phyloP scores from a whole-genome alignment of 192 early-diverging fungal species.

The Gonapodya prolifera region DNA sequence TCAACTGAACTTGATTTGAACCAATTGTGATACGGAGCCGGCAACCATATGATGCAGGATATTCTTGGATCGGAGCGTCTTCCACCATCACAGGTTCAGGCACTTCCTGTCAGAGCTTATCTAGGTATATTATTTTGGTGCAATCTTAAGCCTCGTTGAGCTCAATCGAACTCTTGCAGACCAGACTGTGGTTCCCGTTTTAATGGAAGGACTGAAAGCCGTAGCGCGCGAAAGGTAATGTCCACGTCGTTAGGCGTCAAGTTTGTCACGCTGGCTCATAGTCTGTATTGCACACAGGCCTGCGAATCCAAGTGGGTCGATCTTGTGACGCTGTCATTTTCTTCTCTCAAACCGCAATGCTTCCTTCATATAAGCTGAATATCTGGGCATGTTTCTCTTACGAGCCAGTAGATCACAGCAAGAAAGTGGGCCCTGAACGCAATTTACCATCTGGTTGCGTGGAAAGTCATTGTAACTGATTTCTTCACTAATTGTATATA shows the following conservation, averaged over 20 bases:
- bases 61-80: not conserved
- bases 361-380: not conserved
- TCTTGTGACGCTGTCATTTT: not conserved
- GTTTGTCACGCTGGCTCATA: no score
- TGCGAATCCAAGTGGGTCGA: not conserved
- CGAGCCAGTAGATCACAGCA: not conserved
- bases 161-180: not conserved
- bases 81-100: not conserved
- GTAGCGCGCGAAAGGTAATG: not conserved
- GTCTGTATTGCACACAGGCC: not conserved
- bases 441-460: no score
- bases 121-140: not conserved
- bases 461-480: not conserved
- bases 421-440: not conserved
- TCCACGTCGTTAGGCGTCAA: no score
- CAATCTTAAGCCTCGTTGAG: not conserved
- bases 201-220: not conserved
- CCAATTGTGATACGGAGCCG: not conserved
- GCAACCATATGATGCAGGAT: not conserved
- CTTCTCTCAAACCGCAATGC: not conserved
- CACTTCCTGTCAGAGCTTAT: not conserved
- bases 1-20: no score
- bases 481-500: not conserved
- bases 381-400: not conserved
- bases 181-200: not conserved